Evolutionary conservation across 2,329 filamentous ascomycete genomes (phyloP).

Genomic region (Beauveria medogensis): DNA sequence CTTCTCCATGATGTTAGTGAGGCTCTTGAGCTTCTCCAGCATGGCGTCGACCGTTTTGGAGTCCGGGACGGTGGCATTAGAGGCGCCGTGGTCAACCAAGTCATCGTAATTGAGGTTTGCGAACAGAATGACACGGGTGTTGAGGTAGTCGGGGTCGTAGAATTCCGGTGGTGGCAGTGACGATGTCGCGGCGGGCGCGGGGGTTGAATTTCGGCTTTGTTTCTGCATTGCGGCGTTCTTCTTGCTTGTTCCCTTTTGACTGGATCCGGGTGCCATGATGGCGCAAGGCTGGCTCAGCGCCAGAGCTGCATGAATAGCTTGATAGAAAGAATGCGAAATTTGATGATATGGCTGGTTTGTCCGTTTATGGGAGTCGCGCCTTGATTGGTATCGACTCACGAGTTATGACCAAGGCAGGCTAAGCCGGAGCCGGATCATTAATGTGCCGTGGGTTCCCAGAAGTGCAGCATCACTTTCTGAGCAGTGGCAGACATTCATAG

Average conservation of each 20-base stretch:
- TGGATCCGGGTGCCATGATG: slow-evolving; percentile 48
- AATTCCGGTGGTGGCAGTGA: slow-evolving; percentile 47
- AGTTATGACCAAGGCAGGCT: background rate
- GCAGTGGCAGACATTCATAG: background rate
- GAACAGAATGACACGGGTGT: slow-evolving; percentile 51
- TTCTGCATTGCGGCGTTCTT: slow-evolving; percentile 56
- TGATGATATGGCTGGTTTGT: background rate
- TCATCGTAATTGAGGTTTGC: slow-evolving; percentile 59
- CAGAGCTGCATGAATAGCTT: slow-evolving; percentile 7
- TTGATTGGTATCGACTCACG: slow-evolving; percentile 1
- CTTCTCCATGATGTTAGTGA: slow-evolving; percentile 59
- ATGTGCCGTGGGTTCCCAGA: background rate
- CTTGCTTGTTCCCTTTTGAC: slow-evolving; percentile 57
- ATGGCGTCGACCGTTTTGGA: slow-evolving; percentile 57
- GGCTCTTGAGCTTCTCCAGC: slow-evolving; percentile 53
- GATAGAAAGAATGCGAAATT: slow-evolving; percentile 2
- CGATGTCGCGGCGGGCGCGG: slow-evolving; percentile 42
- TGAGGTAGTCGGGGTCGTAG: slow-evolving; percentile 57
- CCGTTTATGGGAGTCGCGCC: background rate
- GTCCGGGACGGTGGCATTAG: slow-evolving; percentile 51
- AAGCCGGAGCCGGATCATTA: slow-evolving; percentile 2
- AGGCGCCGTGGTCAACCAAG: slow-evolving; percentile 54
- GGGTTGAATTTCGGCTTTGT: slow-evolving; percentile 74
- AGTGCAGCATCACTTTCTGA: background rate
- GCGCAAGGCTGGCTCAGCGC: slow-evolving; percentile 9